Conservation (phyloP, 1,139 yeast species). For the Suhomyces bokatorum region DNA sequence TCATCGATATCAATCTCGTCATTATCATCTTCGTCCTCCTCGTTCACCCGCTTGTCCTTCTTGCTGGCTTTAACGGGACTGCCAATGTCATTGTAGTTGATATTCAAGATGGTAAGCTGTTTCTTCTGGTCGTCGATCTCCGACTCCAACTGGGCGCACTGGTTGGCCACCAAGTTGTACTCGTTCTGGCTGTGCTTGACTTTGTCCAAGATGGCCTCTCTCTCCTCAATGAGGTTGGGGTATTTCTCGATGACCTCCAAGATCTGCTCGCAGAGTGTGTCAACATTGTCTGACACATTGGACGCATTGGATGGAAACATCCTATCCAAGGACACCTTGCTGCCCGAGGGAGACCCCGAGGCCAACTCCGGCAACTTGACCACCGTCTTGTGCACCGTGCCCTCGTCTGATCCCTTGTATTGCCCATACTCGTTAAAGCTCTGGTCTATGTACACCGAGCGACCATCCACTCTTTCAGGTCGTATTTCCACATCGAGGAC, state of each 20-base stretch:
- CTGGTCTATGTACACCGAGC: slow-evolving; percentile 28
- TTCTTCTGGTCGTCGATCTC: slow-evolving; percentile 31
- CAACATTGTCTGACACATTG: slow-evolving; percentile 15
- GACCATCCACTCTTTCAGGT: slow-evolving; percentile 43
- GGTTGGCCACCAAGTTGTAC: slow-evolving; percentile 23
- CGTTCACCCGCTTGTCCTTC: slow-evolving; percentile 10
- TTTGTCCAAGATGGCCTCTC: slow-evolving; percentile 23
- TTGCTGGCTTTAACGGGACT: slow-evolving; percentile 22
- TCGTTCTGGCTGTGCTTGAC: slow-evolving; percentile 25
- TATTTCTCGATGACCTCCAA: slow-evolving; percentile 25
- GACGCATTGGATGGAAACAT: neutral
- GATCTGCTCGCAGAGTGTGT: slow-evolving; percentile 24
- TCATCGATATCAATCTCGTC: slow-evolving; percentile 38
- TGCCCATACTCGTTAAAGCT: slow-evolving; percentile 22
- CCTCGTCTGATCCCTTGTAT: slow-evolving; percentile 9
- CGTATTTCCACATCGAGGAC: slow-evolving; percentile 17
- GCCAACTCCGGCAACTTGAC: slow-evolving; percentile 17
- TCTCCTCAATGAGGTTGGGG: slow-evolving; percentile 32
- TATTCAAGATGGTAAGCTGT: slow-evolving; percentile 30
- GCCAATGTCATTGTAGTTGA: slow-evolving; percentile 25
- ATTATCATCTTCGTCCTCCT: slow-evolving; percentile 26
- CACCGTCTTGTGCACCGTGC: slow-evolving; percentile 17
- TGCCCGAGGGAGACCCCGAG: slow-evolving; percentile 5
- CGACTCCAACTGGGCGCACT: slow-evolving; percentile 29
- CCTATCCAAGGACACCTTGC: neutral